These are phyloP conservation scores for Neocatenulostroma microsporum DNA, from an alignment of 2,329 filamentous ascomycete genomes.

Conservation along the genomic window DNA sequence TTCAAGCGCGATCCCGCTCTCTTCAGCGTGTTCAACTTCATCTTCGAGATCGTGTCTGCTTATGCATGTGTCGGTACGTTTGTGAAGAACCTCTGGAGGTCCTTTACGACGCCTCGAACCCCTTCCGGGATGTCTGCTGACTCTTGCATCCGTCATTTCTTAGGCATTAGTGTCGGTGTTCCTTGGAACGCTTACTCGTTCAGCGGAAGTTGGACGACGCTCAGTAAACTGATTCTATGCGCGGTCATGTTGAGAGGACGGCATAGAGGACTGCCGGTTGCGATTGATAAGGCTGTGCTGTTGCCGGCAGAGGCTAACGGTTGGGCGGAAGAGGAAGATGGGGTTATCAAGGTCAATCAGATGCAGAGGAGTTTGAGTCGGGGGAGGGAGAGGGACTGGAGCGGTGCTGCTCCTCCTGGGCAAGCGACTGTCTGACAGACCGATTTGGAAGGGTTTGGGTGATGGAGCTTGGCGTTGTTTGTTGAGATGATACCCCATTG, in stretches of 20 bases:
- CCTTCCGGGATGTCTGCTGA: neutral
- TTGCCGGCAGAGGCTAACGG: constrained; percentile 29
- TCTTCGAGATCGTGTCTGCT: constrained; percentile 39
- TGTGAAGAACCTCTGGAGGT: no score
- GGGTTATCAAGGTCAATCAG: constrained; percentile 11
- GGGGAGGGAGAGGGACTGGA: no score
- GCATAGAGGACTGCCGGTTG: constrained; percentile 49
- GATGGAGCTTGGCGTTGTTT: no score
- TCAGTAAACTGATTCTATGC: constrained; percentile 49
- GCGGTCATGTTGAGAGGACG: constrained; percentile 50
- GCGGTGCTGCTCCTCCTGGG: no score
- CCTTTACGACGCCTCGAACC: neutral
- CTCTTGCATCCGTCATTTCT: constrained; percentile 24
- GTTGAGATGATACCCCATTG: no score
- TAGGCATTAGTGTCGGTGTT: constrained; percentile 41
- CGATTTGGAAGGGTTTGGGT: no score
- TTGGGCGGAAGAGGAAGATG: constrained; percentile 33
- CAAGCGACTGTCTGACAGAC: no score
- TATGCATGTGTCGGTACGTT: no score
- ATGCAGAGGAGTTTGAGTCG: constrained; percentile 15
- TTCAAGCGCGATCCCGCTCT: constrained; percentile 30
- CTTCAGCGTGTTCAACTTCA: constrained; percentile 39
- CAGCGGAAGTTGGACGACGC: constrained; percentile 40
- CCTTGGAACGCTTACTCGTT: constrained; percentile 41
- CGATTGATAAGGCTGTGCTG: constrained; percentile 43